A percentile compares a stretch with the other conserved stretches of the same genome.
Evolutionary conservation across 2,329 filamentous ascomycete species (phyloP).

Genomic region (Podosphaera leucotricha): DNA sequence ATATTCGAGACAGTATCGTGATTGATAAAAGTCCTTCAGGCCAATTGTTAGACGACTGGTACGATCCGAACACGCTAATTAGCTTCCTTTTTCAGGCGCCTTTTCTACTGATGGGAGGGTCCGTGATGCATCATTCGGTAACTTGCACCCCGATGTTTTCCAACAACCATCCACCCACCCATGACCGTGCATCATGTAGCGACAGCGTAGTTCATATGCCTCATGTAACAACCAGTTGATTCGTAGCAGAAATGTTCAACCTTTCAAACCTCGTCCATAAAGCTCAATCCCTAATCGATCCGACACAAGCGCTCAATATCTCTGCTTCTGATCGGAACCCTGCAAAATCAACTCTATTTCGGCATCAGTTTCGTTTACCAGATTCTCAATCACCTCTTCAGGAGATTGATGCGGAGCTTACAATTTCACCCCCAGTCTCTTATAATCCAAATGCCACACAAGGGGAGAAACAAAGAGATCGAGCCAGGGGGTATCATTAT

Average conservation of each 20-base stretch:
- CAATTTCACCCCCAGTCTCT: slow-evolving; percentile 40
- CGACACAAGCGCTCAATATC: slow-evolving; percentile 51
- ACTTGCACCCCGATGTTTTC: too few species aligned
- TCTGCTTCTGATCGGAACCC: slow-evolving; percentile 57
- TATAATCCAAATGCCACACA: slow-evolving; percentile 33
- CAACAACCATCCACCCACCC: too few species aligned
- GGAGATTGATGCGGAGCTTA: slow-evolving; percentile 91
- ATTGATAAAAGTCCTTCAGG: too few species aligned
- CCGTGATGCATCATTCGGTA: too few species aligned
- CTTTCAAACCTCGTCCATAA: slow-evolving; percentile 75
- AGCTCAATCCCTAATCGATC: slow-evolving; percentile 86
- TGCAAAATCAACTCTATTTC: slow-evolving; percentile 80
- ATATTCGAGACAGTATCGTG: too few species aligned
- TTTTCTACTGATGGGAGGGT: too few species aligned
- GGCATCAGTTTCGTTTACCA: slow-evolving; percentile 87
- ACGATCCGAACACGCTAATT: too few species aligned
- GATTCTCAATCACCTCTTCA: slow-evolving; percentile 79
- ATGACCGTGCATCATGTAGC: too few species aligned
- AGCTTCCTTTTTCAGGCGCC: too few species aligned
- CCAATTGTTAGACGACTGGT: too few species aligned
- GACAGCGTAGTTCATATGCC: too few species aligned
- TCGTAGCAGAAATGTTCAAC: slow-evolving; percentile 28
- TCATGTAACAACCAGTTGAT: slow-evolving; percentile 1
- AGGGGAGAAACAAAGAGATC: slow-evolving; percentile 42
- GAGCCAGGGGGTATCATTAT: slow-evolving; percentile 62